A percentile compares a stretch with the other conserved stretches of the same genome.
These are phyloP conservation scores for Talaromyces proteolyticus DNA, from an alignment of 495 filamentous ascomycete genomes.

Conservation along the genomic window DNA sequence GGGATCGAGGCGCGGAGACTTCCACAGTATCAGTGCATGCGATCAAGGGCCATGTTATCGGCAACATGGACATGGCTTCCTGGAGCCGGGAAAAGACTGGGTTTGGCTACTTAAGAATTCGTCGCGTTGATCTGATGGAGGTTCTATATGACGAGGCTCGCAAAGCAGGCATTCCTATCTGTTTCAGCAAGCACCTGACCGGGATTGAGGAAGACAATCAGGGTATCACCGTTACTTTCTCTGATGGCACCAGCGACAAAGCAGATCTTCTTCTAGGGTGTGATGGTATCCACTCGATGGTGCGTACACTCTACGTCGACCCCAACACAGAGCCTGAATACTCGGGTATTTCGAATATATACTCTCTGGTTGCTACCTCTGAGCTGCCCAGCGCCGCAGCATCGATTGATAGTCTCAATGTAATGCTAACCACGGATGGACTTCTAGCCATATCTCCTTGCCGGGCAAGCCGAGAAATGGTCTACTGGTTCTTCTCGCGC, in stretches of 20 bases:
- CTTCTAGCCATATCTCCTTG: slow-evolving; percentile 41
- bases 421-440: slow-evolving; percentile 40
- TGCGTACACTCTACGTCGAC: slow-evolving; percentile 22
- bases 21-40: slow-evolving; percentile 24
- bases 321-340: slow-evolving; percentile 21
- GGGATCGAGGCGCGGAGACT: slow-evolving; percentile 15
- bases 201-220: slow-evolving; percentile 10
- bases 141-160: slow-evolving; percentile 17
- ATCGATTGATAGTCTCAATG: slow-evolving; percentile 26
- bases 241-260: slow-evolving; percentile 21
- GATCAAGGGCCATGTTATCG: slow-evolving; percentile 17
- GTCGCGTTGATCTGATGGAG: slow-evolving; percentile 20
- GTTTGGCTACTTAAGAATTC: slow-evolving; percentile 27
- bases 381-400: slow-evolving; percentile 8
- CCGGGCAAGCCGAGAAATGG: slow-evolving; percentile 14
- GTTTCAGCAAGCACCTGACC: slow-evolving; percentile 14
- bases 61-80: slow-evolving; percentile 11
- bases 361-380: slow-evolving; percentile 30
- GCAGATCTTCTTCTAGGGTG: slow-evolving; percentile 50
- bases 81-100: slow-evolving; percentile 17
- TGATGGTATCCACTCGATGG: slow-evolving; percentile 50
- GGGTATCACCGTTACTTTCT: slow-evolving; percentile 20
- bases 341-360: slow-evolving; percentile 30
- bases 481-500: slow-evolving; percentile 23
- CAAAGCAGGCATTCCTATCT: slow-evolving; percentile 16